Evolutionary conservation across 345 rosid genomes (phyloP), one percentile per base, ranked within the genome.

Genomic region (Chamaenerion angustifolium): DNA sequence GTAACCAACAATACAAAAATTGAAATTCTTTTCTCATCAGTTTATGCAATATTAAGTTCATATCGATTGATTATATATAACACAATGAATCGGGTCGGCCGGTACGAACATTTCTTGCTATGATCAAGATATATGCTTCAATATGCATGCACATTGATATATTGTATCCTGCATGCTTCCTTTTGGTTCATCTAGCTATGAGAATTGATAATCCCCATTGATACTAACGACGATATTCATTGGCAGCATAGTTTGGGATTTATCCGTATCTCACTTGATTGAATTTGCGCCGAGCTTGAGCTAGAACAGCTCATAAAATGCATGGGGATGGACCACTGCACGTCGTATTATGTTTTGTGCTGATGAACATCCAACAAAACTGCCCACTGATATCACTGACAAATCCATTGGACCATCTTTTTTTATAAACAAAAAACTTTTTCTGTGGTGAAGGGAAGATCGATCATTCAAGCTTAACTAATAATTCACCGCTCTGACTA

Each of bases 331-430:
- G 52, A 49, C 40, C 52, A 49, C 52, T 25, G 52, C 9, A 35
- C 14, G 52, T 49, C 52, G 40, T 49, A 23, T 49, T 23, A 23
- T 49, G 52, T 49, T 40, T 49, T 25, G 16, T 49, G 52, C 52
- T 21, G 35, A 48, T 48, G 21, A 48, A 48, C 52, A 12, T 49
- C 37, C 52, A 49, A 49, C n/a, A 49, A 25, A 25, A 23, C 52
- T 49, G 52, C 40, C 9, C 52, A 49, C 52, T 48, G 51, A 48
- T 21, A 48, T 48, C 51, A 48, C 51, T 49, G 52, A 49, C 52
- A 49, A 31, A 14, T 25, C 40, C 52, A 49, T 49, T 31, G 52
- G 35, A 31, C 52, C 25, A 4, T 23, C 40, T 10, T 49, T 23
- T 49, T 8, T 17, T 6, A 25, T 6, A 11, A 17, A 19, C 10